Conservation (phyloP, 2,329 filamentous ascomycete genomes). For the Xylariaceae sp. region DNA sequence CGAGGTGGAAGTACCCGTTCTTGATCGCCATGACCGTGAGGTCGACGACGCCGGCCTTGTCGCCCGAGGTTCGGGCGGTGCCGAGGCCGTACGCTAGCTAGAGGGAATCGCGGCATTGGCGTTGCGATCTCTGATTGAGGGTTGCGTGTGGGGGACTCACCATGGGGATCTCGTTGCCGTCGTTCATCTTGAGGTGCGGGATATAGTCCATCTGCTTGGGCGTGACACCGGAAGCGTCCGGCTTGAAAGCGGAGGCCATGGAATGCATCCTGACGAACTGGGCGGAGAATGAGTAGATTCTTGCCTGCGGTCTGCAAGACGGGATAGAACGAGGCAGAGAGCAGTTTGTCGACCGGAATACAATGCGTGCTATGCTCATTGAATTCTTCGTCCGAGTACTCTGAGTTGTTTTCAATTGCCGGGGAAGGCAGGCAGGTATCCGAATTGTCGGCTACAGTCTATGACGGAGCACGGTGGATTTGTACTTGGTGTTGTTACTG, state of each 20-base stretch:
- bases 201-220: slow-evolving; percentile 40
- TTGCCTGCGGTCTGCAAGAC: no score
- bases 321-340: not conserved
- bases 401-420: no score
- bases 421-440: no score
- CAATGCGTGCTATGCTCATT: no score
- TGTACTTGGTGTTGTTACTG: no score
- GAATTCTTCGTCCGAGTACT: no score
- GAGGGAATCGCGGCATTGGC: not conserved
- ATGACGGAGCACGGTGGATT: no score
- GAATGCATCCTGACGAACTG: slow-evolving; percentile 42
- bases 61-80: slow-evolving; percentile 59
- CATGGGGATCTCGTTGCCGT: slow-evolving; percentile 69
- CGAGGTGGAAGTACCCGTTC: slow-evolving; percentile 67
- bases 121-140: not conserved
- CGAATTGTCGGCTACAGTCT: no score
- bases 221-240: slow-evolving; percentile 34
- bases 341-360: no score
- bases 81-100: slow-evolving; percentile 70
- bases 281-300: not conserved
- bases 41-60: slow-evolving; percentile 51
- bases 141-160: slow-evolving; percentile 33
- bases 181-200: slow-evolving; percentile 64
- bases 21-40: slow-evolving; percentile 59
- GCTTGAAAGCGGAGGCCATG: slow-evolving; percentile 33